A percentile compares a stretch with the other conserved stretches of the same genome.
Evolutionary conservation across 2,329 filamentous ascomycete species (phyloP).

Genomic region (Exophiala xenobiotica): DNA sequence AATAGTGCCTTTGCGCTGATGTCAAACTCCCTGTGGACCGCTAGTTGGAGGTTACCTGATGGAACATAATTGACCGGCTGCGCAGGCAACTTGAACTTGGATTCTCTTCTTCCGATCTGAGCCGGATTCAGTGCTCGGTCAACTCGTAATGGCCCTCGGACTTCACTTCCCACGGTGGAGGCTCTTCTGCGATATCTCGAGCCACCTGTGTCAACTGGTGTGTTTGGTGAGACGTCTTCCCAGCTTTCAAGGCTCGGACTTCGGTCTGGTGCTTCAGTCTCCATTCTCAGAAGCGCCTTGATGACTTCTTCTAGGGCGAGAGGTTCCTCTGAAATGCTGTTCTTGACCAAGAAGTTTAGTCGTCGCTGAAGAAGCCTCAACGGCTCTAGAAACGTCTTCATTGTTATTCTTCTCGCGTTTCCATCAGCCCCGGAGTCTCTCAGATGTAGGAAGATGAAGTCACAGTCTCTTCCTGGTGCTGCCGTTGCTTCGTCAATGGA

Average conservation of each 20-base stretch:
- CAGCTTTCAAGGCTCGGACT: constrained; percentile 83
- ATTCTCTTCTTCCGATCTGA: constrained; percentile 38
- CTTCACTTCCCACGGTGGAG: constrained; percentile 38
- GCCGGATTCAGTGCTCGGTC: constrained; percentile 58
- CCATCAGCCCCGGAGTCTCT: constrained; percentile 62
- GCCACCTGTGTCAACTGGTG: constrained; percentile 61
- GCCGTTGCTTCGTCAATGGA: constrained; percentile 85
- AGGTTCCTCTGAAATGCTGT: constrained; percentile 70
- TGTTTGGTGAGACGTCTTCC: constrained; percentile 72
- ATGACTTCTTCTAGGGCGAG: constrained; percentile 69
- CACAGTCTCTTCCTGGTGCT: constrained; percentile 84
- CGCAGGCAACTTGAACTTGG: constrained; percentile 78
- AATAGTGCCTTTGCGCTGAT: constrained; percentile 93
- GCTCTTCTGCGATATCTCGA: constrained; percentile 32
- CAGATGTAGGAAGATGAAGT: constrained; percentile 85
- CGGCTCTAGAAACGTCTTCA: constrained; percentile 92
- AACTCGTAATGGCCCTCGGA: constrained; percentile 60
- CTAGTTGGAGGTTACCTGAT: constrained; percentile 71
- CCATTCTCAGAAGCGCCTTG: constrained; percentile 70
- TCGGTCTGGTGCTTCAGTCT: constrained; percentile 57
- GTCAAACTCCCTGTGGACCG: constrained; percentile 79
- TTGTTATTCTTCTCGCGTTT: constrained; percentile 71
- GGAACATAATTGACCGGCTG: constrained; percentile 83
- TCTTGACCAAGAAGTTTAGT: constrained; percentile 80
- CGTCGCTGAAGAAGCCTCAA: constrained; percentile 77